Percentiles rank a stretch among this genome's conserved stretches.
Evolutionary conservation across 148 eudicot species (phyloP).

Genomic region (Hydrangea macrophylla): DNA sequence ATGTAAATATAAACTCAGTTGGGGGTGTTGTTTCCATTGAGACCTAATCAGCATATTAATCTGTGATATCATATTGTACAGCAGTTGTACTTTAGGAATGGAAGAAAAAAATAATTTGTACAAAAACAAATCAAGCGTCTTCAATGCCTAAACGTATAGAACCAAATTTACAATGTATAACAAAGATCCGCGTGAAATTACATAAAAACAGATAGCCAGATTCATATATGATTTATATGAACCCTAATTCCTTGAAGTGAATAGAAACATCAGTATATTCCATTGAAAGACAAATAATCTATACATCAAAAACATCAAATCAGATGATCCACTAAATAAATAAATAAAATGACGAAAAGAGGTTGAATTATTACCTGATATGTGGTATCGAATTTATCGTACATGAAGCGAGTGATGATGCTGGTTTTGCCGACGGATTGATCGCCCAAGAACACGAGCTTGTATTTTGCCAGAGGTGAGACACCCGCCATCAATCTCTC

Average conservation of each 20-base stretch:
- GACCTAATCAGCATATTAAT: too few species aligned
- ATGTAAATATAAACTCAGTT: too few species aligned
- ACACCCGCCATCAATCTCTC: conserved; percentile 47
- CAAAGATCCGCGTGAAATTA: background rate
- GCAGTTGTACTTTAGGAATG: too few species aligned
- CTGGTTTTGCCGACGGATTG: conserved; percentile 86
- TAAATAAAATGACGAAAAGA: background rate
- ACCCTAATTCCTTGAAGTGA: background rate
- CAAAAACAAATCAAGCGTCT: background rate
- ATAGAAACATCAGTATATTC: background rate
- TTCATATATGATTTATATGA: background rate
- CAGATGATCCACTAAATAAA: background rate
- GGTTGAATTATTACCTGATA: conserved; percentile 45
- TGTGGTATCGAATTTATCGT: conserved; percentile 71
- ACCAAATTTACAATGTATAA: background rate
- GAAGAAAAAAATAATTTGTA: too few species aligned
- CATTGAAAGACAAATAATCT: background rate
- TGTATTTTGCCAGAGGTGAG: conserved; percentile 72
- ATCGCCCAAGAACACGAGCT: conserved; percentile 74
- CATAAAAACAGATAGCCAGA: background rate
- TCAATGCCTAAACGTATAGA: background rate
- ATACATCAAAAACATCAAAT: background rate
- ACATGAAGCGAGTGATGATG: conserved; percentile 83
- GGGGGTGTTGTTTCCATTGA: too few species aligned
- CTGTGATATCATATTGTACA: too few species aligned